Conservation (phyloP, 371 early-diverging fungal species). For the Encephalitozoon intestinalis region DNA sequence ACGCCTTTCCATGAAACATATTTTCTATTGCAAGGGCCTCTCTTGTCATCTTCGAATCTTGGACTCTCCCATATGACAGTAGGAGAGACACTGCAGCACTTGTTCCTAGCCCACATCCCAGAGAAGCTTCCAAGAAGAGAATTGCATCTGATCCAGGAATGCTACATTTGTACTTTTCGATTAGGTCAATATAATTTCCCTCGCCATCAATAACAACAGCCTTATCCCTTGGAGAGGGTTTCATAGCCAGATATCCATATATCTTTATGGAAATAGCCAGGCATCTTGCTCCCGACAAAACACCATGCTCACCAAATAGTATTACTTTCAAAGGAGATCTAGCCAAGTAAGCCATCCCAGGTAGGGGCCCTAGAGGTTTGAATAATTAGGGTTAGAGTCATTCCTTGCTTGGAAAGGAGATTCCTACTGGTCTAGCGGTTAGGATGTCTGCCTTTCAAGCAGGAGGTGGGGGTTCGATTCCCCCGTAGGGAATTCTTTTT, state of each 20-base stretch:
- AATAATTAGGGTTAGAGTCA: neutral
- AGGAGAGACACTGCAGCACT: slow-evolving; percentile 35
- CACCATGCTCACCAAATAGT: slow-evolving; percentile 45
- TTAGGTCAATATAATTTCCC: neutral
- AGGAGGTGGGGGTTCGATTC: slow-evolving; percentile 47
- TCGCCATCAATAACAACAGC: neutral
- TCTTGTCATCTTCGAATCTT: neutral
- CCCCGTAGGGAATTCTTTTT: slow-evolving; percentile 36
- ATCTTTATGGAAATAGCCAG: slow-evolving; percentile 21
- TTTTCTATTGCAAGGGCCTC: slow-evolving; percentile 15
- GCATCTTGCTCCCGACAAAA: slow-evolving; percentile 30
- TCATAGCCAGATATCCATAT: neutral
- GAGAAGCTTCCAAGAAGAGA: neutral
- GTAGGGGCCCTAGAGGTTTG: neutral
- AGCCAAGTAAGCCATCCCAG: neutral
- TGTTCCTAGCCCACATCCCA: slow-evolving; percentile 39
- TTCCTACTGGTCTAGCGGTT: slow-evolving; percentile 44
- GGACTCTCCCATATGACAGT: neutral
- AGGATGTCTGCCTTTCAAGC: slow-evolving; percentile 48
- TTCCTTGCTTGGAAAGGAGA: neutral
- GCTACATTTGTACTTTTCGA: neutral
- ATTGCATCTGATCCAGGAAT: neutral
- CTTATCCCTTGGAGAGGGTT: neutral
- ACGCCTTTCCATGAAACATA: slow-evolving; percentile 39
- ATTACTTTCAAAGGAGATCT: slow-evolving; percentile 35